Base-by-base conservation (phyloP, 352 stramenopile genomes). In the Pseudoperonospora humuli region DNA sequence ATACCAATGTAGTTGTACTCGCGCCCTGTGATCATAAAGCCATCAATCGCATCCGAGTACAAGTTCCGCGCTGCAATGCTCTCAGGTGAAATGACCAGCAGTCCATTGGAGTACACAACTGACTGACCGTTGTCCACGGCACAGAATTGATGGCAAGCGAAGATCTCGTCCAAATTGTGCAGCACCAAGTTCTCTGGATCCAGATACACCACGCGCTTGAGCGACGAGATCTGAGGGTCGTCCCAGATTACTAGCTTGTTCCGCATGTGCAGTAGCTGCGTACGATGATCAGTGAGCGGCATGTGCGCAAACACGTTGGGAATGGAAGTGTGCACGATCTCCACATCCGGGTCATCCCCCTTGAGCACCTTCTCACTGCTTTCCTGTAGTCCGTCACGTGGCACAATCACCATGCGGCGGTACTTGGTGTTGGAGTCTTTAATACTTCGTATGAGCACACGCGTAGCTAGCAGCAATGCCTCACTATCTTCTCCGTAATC, bases 201-300 rank as follows among this genome's bases (percentile, higher is more conserved):
- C 34, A 90, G 35, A 36, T 90, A 90, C 35, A 82, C 75, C 33
- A 90, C 56, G 25, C 78, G 75, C 58, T 82, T 71, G 20, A 88
- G 57, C 37, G 62, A 54, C 1, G 70, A 70, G 23, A 90, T 61
- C 46, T 64, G 57, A 11, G 77, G 67, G 25, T 89, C 74, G 48
- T 90, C 78, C 78, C 78, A 90, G 27, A 90, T 69, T 37, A 75
- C 75, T 24, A 87, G 54, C 38, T 87, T 90, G 51, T 90, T 90
- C 36, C 75, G 75, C 73, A 86, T 85, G 52, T 90, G 78, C 52
- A 86, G 49, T 45, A 90, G 47, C 49, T 87, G 78, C 29, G 78
- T 77, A 25, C 74, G 67, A 15, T 67, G 57, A 45, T 90, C 71
- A 8, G 60, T 85, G 39, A 86, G 49, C 19, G 56, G 53, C 59